These are phyloP conservation scores for Fraxinus xanthoxyloides DNA, from an alignment of 305 asterid species.

Conservation along the genomic window DNA sequence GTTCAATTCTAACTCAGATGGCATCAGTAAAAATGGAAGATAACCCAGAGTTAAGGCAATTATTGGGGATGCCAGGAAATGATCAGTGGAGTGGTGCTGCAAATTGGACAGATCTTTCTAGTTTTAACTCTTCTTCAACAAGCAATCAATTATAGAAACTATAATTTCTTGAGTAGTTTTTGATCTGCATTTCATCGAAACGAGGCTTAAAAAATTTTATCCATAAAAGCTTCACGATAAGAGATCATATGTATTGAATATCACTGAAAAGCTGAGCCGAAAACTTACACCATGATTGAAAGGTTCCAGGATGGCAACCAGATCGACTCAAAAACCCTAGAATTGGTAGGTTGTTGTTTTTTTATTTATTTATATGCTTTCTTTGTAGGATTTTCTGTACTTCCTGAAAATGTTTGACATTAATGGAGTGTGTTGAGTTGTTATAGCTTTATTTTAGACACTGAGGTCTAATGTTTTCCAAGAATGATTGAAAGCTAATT, in stretches of 20 bases:
- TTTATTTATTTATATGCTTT: background rate
- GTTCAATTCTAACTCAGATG: constrained; percentile 41
- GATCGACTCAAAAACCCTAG: constrained; percentile 41
- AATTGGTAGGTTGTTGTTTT: constrained; percentile 31
- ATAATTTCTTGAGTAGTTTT: background rate
- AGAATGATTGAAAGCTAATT: too few species aligned
- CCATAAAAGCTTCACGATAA: too few species aligned
- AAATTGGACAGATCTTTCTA: constrained; percentile 68
- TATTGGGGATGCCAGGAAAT: constrained; percentile 41
- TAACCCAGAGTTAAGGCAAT: constrained; percentile 44
- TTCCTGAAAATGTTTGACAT: too few species aligned
- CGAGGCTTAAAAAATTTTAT: too few species aligned
- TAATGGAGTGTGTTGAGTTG: constrained; percentile 31
- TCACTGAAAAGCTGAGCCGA: too few species aligned
- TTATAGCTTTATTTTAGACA: constrained; percentile 23
- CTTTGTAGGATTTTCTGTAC: constrained; percentile 5
- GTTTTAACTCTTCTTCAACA: constrained; percentile 72
- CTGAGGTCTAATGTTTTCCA: constrained; percentile 21
- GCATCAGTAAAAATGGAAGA: constrained; percentile 70
- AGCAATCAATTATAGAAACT: constrained; percentile 49
- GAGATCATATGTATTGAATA: too few species aligned
- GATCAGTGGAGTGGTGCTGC: constrained; percentile 53
- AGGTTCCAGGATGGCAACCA: background rate
- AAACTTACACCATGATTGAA: background rate
- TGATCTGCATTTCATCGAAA: background rate